These are phyloP conservation scores for Podospora comata DNA, from an alignment of 495 filamentous ascomycete species.

Conservation along the genomic window DNA sequence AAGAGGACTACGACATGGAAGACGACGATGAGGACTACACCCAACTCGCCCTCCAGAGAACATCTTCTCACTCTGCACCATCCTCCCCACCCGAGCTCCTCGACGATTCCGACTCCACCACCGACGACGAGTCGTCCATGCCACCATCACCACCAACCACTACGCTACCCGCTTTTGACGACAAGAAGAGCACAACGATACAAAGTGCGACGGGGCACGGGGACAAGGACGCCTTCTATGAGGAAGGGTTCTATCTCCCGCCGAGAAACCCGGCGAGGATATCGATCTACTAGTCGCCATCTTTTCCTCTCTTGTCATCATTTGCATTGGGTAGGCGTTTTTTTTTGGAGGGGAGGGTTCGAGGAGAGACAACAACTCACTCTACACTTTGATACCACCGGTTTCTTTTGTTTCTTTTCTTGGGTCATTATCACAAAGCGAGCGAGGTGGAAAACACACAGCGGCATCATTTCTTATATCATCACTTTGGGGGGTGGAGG, in stretches of 20 bases:
- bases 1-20: constrained; percentile 56
- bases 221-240: constrained; percentile 54
- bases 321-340: background rate
- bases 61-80: constrained; percentile 61
- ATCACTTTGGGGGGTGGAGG: background rate
- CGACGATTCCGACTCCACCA: constrained; percentile 64
- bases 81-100: constrained; percentile 63
- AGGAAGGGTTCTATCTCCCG: constrained; percentile 60
- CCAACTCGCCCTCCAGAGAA: constrained; percentile 68
- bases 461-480: background rate
- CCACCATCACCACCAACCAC: constrained; percentile 79
- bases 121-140: constrained; percentile 65
- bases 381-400: too few relatives aligned
- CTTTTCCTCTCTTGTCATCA: background rate
- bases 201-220: constrained; percentile 27
- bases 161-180: constrained; percentile 62
- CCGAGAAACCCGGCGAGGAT: constrained; percentile 46
- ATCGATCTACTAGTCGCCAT: constrained; percentile 42
- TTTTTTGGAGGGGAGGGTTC: too few relatives aligned
- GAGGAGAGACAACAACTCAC: too few relatives aligned
- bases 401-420: too few relatives aligned
- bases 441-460: background rate
- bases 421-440: background rate
- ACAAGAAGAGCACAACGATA: constrained; percentile 51
- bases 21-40: constrained; percentile 63